A percentile compares a stretch with the other conserved stretches of the same genome.
Evolutionary conservation across 2,329 filamentous ascomycete species (phyloP).

Genomic region (Neurospora sp.): DNA sequence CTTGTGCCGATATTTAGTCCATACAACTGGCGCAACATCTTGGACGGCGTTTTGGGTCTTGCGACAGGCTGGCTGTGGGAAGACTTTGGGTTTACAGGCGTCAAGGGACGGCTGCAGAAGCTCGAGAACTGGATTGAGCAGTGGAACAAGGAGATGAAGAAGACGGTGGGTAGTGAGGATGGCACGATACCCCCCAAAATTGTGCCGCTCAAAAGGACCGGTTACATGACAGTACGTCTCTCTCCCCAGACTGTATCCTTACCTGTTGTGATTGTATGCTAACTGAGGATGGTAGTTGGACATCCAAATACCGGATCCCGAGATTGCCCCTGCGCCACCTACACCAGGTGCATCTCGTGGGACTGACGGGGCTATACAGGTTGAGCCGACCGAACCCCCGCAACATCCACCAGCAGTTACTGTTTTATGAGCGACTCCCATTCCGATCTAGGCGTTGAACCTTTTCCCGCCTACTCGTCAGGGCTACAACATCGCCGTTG

Average conservation of each 20-base stretch:
- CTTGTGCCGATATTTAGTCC: conserved; percentile 73
- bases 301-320: conserved; percentile 71
- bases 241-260: neutral
- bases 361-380: conserved; percentile 12
- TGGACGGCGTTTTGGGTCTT: conserved; percentile 71
- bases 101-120: conserved; percentile 59
- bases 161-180: conserved; percentile 40
- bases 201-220: conserved; percentile 69
- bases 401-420: conserved; percentile 7
- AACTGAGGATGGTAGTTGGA: conserved; percentile 48
- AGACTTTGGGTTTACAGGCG: conserved; percentile 66
- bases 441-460: neutral
- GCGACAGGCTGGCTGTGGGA: conserved; percentile 94
- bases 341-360: conserved; percentile 26
- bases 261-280: conserved; percentile 4
- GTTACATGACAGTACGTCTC: conserved; percentile 67
- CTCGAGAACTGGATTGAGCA: conserved; percentile 76
- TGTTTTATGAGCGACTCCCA: conserved; percentile 1
- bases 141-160: conserved; percentile 71
- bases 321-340: conserved; percentile 45
- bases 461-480: neutral
- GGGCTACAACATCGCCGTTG: no score
- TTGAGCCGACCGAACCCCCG: conserved; percentile 20
- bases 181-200: conserved; percentile 53
- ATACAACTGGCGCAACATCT: conserved; percentile 61